These are phyloP conservation scores for Ophiosphaerella herpotricha DNA, from an alignment of 2,329 filamentous ascomycete species.

Conservation along the genomic window DNA sequence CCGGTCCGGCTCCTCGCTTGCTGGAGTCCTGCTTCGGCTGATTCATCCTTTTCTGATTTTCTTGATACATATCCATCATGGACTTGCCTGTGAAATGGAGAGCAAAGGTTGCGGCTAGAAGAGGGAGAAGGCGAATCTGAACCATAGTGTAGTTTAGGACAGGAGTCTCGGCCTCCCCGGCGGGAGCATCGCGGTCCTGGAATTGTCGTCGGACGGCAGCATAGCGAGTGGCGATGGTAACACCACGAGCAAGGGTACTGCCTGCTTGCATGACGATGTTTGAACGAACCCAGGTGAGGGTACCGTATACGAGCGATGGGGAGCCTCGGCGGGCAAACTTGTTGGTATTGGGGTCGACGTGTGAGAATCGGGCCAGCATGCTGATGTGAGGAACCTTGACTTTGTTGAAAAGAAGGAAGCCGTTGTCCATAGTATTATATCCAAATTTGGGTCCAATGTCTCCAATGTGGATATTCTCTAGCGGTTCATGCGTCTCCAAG, in stretches of 20 bases:
- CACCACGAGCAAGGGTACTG: conserved; percentile 71
- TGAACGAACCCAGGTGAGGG: conserved; percentile 74
- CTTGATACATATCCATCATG: conserved; percentile 75
- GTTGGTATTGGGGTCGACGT: conserved; percentile 69
- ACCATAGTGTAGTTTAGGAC: conserved; percentile 84
- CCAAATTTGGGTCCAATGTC: conserved; percentile 83
- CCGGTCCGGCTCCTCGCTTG: conserved; percentile 65
- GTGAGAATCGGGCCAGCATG: conserved; percentile 73
- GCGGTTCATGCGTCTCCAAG: conserved; percentile 55
- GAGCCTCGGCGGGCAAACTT: conserved; percentile 70
- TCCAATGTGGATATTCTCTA: conserved; percentile 66
- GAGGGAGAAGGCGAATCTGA: conserved; percentile 71
- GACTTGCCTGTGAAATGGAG: conserved; percentile 77
- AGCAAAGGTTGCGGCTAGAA: conserved; percentile 76
- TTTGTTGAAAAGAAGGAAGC: conserved; percentile 76
- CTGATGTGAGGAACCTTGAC: conserved; percentile 74
- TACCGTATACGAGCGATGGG: conserved; percentile 73
- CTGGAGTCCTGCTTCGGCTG: conserved; percentile 41
- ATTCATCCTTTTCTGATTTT: conserved; percentile 71
- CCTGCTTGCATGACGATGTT: conserved; percentile 76
- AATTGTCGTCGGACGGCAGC: conserved; percentile 76
- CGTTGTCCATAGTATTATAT: conserved; percentile 83
- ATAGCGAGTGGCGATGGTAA: conserved; percentile 78
- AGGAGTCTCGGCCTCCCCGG: conserved; percentile 68
- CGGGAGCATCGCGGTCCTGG: conserved; percentile 70